Conservation (phyloP, 164 flowering plant genomes). For the Cinnamomum chago region DNA sequence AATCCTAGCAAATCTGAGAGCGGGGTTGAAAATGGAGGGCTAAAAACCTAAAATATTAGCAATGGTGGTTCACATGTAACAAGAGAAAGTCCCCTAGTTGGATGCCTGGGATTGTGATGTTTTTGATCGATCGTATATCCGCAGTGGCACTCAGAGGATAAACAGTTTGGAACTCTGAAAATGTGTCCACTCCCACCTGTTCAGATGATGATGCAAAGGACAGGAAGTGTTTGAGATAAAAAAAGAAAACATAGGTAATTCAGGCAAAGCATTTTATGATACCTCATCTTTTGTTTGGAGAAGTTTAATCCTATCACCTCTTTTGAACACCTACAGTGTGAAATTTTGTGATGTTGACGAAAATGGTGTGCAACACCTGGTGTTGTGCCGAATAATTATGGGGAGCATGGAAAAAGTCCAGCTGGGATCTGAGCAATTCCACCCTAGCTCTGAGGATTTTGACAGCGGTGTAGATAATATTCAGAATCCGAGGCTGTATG, state of each 20-base stretch:
- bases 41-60: too few species aligned
- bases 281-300: not conserved
- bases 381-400: slow-evolving; percentile 55
- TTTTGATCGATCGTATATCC: not conserved
- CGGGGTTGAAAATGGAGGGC: not conserved
- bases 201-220: not conserved
- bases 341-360: slow-evolving; percentile 25
- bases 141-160: not conserved
- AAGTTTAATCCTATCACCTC: not conserved
- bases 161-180: not conserved
- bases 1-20: not conserved
- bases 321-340: slow-evolving; percentile 26
- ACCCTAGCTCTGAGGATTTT: slow-evolving; percentile 41
- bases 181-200: not conserved
- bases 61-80: not conserved
- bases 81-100: not conserved
- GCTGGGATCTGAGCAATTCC: slow-evolving; percentile 36
- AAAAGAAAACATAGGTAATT: not conserved
- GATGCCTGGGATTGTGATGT: not conserved
- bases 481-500: slow-evolving; percentile 35
- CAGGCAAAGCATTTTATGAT: not conserved
- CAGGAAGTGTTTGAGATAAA: too few species aligned
- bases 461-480: slow-evolving; percentile 55
- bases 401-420: slow-evolving; percentile 46
- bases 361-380: slow-evolving; percentile 35